Evolutionary conservation across 345 rosid species (phyloP).

Genomic region (Trapa incisa): DNA sequence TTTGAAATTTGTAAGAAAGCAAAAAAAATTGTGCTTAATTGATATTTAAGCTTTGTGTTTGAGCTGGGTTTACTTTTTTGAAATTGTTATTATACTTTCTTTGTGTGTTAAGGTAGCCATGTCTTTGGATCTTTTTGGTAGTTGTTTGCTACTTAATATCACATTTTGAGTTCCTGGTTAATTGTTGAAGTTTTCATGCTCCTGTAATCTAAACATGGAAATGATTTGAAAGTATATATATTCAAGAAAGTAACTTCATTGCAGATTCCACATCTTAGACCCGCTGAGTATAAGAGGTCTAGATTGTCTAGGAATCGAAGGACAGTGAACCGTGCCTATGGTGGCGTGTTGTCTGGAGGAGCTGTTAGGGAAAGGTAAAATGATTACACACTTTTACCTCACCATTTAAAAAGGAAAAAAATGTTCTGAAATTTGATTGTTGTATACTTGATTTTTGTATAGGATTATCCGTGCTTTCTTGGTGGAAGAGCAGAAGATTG

Average conservation of each 20-base stretch:
- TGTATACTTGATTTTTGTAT: neutral
- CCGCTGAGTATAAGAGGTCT: conserved; percentile 6
- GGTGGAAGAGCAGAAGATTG: conserved; percentile 12
- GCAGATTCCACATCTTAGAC: conserved; percentile 39
- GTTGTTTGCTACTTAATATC: neutral
- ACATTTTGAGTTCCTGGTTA: neutral
- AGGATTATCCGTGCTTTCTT: conserved; percentile 8
- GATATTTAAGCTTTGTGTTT: too few relatives aligned
- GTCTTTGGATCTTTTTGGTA: too few relatives aligned
- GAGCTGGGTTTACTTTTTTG: neutral
- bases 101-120: neutral
- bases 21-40: too few relatives aligned
- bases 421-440: neutral
- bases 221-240: neutral
- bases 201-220: neutral
- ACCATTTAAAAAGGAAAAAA: neutral
- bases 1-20: too few relatives aligned
- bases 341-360: conserved; percentile 58
- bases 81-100: neutral
- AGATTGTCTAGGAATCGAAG: conserved; percentile 45
- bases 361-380: conserved; percentile 64
- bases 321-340: conserved; percentile 22
- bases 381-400: neutral
- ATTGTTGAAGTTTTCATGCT: neutral
- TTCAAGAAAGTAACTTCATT: neutral